Percentiles rank a stretch among this genome's conserved stretches.
Evolutionary conservation across 306 rosid species (phyloP).

Genomic region (Medicago lupulina): DNA sequence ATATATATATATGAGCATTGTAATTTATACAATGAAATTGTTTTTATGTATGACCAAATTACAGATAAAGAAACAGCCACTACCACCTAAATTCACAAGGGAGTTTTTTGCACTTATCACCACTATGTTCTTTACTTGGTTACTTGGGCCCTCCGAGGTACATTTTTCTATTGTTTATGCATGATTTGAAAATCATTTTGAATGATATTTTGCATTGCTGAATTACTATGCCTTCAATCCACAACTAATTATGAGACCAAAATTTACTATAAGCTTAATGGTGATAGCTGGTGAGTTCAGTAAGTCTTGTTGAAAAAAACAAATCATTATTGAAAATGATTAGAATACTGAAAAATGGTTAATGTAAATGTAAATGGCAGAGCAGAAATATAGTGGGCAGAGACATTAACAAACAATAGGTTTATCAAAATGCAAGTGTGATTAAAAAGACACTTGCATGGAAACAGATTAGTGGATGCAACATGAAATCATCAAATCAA

Average conservation of each 20-base stretch:
- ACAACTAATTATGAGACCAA: constrained; percentile 9
- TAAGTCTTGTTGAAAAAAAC: constrained; percentile 25
- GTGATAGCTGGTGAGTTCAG: constrained; percentile 17
- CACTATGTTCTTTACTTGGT: constrained; percentile 84
- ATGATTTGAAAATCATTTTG: constrained; percentile 8
- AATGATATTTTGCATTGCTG: no score
- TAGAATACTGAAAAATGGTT: background rate
- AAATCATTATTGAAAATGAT: constrained; percentile 24
- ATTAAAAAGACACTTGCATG: constrained; percentile 1
- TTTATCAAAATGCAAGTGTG: constrained; percentile 1
- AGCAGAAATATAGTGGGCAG: no score
- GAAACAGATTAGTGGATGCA: background rate
- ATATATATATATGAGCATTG: background rate
- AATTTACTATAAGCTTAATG: constrained; percentile 2
- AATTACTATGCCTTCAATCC: no score
- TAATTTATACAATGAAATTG: constrained; percentile 21
- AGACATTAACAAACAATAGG: background rate
- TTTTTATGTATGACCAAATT: constrained; percentile 13
- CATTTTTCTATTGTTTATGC: background rate
- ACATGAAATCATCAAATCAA: background rate
- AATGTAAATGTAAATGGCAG: no score
- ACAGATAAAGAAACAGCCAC: constrained; percentile 71
- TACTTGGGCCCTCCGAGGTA: constrained; percentile 91
- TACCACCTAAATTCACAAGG: constrained; percentile 75
- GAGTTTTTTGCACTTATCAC: constrained; percentile 77